A percentile compares a stretch with the other conserved stretches of the same genome.
Conservation (phyloP, 805 yeast genomes). For the Candida morakotiae region DNA sequence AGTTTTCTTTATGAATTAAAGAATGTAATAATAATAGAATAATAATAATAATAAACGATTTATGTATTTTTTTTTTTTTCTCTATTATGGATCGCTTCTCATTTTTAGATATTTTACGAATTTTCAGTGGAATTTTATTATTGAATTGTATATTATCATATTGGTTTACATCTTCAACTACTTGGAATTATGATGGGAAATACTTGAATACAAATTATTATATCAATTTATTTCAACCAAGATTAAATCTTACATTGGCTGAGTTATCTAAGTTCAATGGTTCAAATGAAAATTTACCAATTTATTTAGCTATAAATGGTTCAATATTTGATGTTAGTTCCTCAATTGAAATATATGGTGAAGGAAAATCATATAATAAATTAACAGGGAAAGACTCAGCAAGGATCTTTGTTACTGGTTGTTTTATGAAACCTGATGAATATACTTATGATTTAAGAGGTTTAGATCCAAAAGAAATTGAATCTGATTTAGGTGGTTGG, state of each 20-base stretch:
- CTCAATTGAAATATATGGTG: constrained; percentile 51
- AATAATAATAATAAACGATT: not conserved
- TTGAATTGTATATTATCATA: constrained; percentile 50
- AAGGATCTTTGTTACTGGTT: constrained; percentile 68
- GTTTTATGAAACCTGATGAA: constrained; percentile 51
- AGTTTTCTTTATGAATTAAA: constrained; percentile 20
- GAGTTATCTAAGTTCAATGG: constrained; percentile 55
- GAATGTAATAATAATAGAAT: not conserved
- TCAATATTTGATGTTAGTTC: constrained; percentile 61
- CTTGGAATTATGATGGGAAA: constrained; percentile 61
- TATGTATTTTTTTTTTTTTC: constrained; percentile 1
- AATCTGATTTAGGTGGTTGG: constrained; percentile 47
- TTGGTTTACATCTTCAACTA: constrained; percentile 51
- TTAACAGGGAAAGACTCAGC: constrained; percentile 68
- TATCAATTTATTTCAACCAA: constrained; percentile 14
- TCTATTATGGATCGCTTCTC: constrained; percentile 15
- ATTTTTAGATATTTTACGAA: constrained; percentile 38
- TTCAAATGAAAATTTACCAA: constrained; percentile 40
- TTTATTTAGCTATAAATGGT: constrained; percentile 58
- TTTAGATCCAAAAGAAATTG: constrained; percentile 40
- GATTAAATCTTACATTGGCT: constrained; percentile 34
- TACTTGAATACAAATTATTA: constrained; percentile 43
- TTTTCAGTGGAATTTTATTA: constrained; percentile 43
- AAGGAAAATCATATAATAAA: constrained; percentile 43
- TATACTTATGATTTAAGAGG: constrained; percentile 67